Conservation (phyloP, 1,284 basidiomycete genomes). For the Ustilago xerochloae region DNA sequence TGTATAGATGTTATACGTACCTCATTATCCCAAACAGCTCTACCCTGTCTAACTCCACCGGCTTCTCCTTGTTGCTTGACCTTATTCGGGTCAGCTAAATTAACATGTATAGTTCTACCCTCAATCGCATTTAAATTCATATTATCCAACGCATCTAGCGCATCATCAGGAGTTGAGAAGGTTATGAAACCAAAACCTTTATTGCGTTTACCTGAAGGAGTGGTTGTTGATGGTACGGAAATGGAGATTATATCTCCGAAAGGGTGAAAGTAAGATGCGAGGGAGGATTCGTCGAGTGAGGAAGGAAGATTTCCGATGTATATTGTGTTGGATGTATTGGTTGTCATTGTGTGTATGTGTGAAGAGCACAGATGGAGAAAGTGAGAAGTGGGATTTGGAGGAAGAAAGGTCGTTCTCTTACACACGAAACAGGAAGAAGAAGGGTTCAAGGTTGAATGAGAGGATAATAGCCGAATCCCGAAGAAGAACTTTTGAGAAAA, state of each 20-base stretch:
- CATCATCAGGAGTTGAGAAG: constrained; percentile 28
- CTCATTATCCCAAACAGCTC: constrained; percentile 44
- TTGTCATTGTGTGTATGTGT: not conserved
- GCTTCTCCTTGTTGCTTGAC: not conserved
- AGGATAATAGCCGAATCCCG: not conserved
- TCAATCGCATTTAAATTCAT: constrained; percentile 48
- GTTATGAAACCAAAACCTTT: constrained; percentile 52
- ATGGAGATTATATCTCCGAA: constrained; percentile 53
- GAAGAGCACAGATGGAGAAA: not conserved
- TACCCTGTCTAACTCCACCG: not conserved
- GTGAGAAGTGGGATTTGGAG: not conserved
- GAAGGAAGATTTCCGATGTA: constrained; percentile 40
- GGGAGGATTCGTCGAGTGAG: constrained; percentile 18
- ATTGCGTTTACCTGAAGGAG: constrained; percentile 9
- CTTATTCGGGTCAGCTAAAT: constrained; percentile 36
- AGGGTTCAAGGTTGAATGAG: not conserved
- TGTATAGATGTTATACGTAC: constrained; percentile 7
- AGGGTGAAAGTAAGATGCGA: constrained; percentile 24
- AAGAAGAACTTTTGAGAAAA: not conserved
- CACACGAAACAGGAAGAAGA: not conserved
- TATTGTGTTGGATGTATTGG: constrained; percentile 9
- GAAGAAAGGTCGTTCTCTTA: not conserved
- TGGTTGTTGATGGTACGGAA: constrained; percentile 26
- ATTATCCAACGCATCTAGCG: constrained; percentile 51
- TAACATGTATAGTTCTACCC: constrained; percentile 33